These are phyloP conservation scores for Lactarius sp. DNA, from an alignment of 768 basidiomycete species.

Conservation along the genomic window DNA sequence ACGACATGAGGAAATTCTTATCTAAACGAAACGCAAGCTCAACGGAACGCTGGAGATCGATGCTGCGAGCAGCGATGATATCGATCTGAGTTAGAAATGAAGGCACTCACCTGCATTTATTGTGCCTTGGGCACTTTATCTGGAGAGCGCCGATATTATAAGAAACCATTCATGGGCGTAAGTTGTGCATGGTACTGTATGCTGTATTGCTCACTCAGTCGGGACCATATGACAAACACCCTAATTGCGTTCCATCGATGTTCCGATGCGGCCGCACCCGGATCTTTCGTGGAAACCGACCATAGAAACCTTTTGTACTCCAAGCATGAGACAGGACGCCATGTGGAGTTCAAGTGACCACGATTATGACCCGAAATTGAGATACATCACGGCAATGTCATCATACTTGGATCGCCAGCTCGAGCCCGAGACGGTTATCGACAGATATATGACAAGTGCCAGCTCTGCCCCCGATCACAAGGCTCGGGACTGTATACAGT, in stretches of 20 bases:
- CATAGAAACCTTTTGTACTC: neutral
- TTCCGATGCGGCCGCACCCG: neutral
- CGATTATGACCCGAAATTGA: neutral
- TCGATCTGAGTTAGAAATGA: conserved; percentile 10
- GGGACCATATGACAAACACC: neutral
- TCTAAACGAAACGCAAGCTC: no score
- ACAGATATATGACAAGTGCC: no score
- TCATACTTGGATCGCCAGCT: neutral
- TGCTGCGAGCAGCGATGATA: neutral
- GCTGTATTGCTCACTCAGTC: neutral
- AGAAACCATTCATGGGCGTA: neutral
- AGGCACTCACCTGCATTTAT: neutral
- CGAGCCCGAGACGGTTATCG: neutral
- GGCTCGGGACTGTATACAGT: no score
- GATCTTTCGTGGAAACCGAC: neutral
- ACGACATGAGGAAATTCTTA: no score
- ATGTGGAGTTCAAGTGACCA: conserved; percentile 6
- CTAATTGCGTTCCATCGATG: neutral
- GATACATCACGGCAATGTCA: neutral
- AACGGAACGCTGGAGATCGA: neutral
- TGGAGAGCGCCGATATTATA: neutral
- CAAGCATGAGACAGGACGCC: neutral
- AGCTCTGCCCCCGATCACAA: neutral
- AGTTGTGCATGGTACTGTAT: neutral
- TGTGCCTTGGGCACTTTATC: conserved; percentile 5